Conservation (phyloP, 2,329 filamentous ascomycete genomes). For the Ramularia endophylla region DNA sequence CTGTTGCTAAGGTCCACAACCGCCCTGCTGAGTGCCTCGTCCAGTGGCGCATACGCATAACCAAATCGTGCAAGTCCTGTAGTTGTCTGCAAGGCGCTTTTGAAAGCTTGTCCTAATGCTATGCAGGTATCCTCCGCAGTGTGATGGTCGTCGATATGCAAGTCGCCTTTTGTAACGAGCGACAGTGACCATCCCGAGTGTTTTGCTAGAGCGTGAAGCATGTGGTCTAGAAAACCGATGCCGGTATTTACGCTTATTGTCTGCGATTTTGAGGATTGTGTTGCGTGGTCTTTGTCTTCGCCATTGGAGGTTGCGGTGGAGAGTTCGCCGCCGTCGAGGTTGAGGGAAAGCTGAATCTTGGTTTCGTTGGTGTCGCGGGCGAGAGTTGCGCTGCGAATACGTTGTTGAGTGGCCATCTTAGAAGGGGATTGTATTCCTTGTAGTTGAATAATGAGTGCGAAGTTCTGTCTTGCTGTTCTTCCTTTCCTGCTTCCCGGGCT, state of each 20-base stretch:
- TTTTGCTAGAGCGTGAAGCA: conserved; percentile 95
- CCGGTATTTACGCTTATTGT: conserved; percentile 84
- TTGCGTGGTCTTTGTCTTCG: conserved; percentile 61
- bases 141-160: conserved; percentile 98
- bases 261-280: conserved; percentile 77
- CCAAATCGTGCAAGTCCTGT: conserved; percentile 86
- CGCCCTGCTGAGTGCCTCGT: conserved; percentile 88
- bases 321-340: conserved; percentile 78
- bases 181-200: conserved; percentile 91
- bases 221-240: conserved; percentile 97
- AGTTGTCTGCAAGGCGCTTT: conserved; percentile 67
- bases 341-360: conserved; percentile 87
- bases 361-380: conserved; percentile 96
- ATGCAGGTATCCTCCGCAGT: conserved; percentile 94
- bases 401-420: conserved; percentile 25
- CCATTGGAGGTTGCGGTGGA: conserved; percentile 50
- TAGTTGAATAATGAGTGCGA: too few relatives aligned
- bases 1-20: conserved; percentile 94
- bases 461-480: not conserved
- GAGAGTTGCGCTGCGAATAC: conserved; percentile 64
- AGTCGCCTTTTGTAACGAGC: conserved; percentile 76
- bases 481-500: not conserved
- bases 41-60: conserved; percentile 84
- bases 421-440: too few relatives aligned
- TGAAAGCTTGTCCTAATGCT: conserved; percentile 79